Conservation (phyloP, 441 rosid species). For the Mallotus japonicus region DNA sequence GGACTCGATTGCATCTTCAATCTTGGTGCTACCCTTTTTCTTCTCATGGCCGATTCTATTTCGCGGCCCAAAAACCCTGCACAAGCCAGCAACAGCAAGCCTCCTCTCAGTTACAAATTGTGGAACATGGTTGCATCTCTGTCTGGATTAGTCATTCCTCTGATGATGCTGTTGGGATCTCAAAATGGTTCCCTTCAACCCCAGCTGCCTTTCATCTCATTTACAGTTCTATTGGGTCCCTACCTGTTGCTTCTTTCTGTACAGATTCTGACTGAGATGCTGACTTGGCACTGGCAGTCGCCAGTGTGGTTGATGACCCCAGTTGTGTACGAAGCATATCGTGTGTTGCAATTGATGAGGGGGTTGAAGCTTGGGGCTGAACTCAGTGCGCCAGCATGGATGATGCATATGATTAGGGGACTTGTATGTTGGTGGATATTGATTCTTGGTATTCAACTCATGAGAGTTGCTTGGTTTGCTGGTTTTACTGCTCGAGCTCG, state of each 20-base stretch:
- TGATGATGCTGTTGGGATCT: slow-evolving; percentile 51
- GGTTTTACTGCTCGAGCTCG: slow-evolving; percentile 55
- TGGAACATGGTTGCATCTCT: slow-evolving; percentile 70
- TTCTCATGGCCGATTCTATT: slow-evolving; percentile 85
- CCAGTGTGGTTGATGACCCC: slow-evolving; percentile 94
- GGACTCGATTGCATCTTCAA: slow-evolving; percentile 88
- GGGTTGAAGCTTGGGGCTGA: slow-evolving; percentile 79
- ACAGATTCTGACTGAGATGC: slow-evolving; percentile 72
- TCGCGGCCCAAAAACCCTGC: slow-evolving; percentile 47
- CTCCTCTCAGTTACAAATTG: slow-evolving; percentile 76
- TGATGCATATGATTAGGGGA: slow-evolving; percentile 69
- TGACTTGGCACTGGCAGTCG: slow-evolving; percentile 92
- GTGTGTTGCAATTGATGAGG: slow-evolving; percentile 79
- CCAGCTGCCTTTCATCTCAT: slow-evolving; percentile 58
- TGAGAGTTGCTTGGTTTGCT: slow-evolving; percentile 98
- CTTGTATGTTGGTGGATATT: slow-evolving; percentile 92
- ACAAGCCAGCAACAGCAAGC: slow-evolving; percentile 47
- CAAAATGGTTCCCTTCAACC: slow-evolving; percentile 69
- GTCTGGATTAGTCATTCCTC: slow-evolving; percentile 63
- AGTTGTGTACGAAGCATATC: slow-evolving; percentile 77
- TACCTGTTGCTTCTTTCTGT: slow-evolving; percentile 75
- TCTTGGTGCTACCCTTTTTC: slow-evolving; percentile 75
- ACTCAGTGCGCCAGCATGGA: slow-evolving; percentile 73
- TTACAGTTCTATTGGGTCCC: slow-evolving; percentile 70
- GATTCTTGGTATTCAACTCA: slow-evolving; percentile 82